Percentiles rank a stretch among this genome's conserved stretches.
These are phyloP conservation scores for Metschnikowia lachancei DNA, from an alignment of 805 yeast genomes.

Conservation along the genomic window DNA sequence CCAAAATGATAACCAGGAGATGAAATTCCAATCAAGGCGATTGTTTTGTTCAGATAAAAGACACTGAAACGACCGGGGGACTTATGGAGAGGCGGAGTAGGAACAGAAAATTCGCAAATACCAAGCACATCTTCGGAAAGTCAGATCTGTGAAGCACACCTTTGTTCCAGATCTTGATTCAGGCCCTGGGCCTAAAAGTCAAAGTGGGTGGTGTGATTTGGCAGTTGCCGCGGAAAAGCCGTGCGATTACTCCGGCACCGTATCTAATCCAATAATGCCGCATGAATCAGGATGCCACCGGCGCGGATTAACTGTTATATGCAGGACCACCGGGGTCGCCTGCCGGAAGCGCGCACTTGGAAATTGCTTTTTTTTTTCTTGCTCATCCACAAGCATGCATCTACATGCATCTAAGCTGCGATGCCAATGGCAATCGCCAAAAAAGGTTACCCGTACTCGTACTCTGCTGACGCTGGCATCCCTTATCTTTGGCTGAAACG, in stretches of 20 bases:
- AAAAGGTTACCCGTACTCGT: constrained; percentile 2
- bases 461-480: background rate
- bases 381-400: background rate
- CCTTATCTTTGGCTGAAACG: constrained; percentile 3
- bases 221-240: constrained; percentile 5
- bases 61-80: background rate
- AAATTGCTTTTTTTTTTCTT: constrained; percentile 1
- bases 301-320: background rate
- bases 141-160: no score
- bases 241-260: constrained; percentile 5
- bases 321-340: background rate
- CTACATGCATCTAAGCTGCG: constrained; percentile 6
- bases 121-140: no score
- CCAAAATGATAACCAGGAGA: no score
- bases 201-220: no score
- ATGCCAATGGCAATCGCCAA: constrained; percentile 4
- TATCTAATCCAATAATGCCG: constrained; percentile 5
- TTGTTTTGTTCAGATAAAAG: background rate
- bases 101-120: no score
- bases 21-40: background rate
- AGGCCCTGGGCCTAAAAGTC: no score
- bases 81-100: no score
- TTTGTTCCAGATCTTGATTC: no score
- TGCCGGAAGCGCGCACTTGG: background rate
- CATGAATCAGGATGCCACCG: background rate